phyloP scores from a whole-genome alignment of 2,329 filamentous ascomycete genomes.

The Plectosphaerella cucumerina region DNA sequence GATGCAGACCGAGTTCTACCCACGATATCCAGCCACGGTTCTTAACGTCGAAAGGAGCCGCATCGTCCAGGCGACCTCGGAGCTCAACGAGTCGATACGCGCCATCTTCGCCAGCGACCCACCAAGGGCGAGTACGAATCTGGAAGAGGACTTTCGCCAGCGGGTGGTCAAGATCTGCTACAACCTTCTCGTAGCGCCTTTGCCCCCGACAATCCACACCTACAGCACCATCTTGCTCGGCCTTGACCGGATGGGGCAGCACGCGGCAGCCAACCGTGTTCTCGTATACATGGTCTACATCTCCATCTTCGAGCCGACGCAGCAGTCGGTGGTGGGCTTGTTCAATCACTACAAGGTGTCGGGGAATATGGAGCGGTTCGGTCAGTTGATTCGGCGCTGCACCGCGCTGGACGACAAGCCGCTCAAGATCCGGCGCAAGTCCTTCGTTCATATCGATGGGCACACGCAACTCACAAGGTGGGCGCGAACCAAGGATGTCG shows the following conservation, averaged over 20 bases:
- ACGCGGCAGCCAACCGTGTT: slow-evolving; percentile 48
- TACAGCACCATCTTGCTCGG: slow-evolving; percentile 68
- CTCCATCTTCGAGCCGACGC: slow-evolving; percentile 40
- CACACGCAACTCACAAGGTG: slow-evolving; percentile 22
- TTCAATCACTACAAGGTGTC: slow-evolving; percentile 44
- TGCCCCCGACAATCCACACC: slow-evolving; percentile 62
- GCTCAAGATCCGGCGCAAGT: slow-evolving; percentile 31
- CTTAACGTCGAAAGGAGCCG: not conserved
- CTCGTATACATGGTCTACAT: slow-evolving; percentile 44
- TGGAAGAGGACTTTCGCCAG: not conserved
- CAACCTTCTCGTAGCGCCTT: slow-evolving; percentile 60
- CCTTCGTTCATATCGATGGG: slow-evolving; percentile 23
- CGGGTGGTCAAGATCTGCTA: slow-evolving; percentile 49
- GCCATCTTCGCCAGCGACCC: slow-evolving; percentile 2
- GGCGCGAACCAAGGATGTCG: slow-evolving; percentile 17
- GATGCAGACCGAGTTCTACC: not conserved
- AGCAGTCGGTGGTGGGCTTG: slow-evolving; percentile 43
- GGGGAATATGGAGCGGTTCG: slow-evolving; percentile 36
- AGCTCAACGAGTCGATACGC: slow-evolving; percentile 6
- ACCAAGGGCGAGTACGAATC: not conserved
- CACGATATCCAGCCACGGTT: not conserved
- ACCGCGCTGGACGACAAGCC: slow-evolving; percentile 33
- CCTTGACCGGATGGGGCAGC: slow-evolving; percentile 50
- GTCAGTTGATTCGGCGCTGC: slow-evolving; percentile 40
- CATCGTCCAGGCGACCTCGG: not conserved